Percentiles rank a stretch among this genome's conserved stretches.
Evolutionary conservation across 2,329 filamentous ascomycete species (phyloP).

Genomic region (Botrytis hyacinthi): DNA sequence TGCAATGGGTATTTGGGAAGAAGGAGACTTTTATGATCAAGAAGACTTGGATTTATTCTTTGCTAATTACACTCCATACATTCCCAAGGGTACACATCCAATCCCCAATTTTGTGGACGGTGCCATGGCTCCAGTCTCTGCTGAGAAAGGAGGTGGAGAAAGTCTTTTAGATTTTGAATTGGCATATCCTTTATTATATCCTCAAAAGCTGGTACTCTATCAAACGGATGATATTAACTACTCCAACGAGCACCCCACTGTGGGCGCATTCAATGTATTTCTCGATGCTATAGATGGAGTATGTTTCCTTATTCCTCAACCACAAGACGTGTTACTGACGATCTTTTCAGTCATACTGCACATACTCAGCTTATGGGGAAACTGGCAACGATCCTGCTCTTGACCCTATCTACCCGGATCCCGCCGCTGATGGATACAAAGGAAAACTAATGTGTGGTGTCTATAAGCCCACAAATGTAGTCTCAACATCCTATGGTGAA

Average conservation of each 20-base stretch:
- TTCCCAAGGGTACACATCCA: conserved; percentile 37
- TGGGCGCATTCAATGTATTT: conserved; percentile 18
- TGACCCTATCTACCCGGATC: conserved; percentile 52
- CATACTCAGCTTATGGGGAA: conserved; percentile 23
- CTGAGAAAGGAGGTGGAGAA: conserved; percentile 18
- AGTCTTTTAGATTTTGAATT: conserved; percentile 45
- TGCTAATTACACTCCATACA: conserved; percentile 43
- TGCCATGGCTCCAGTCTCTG: conserved; percentile 29
- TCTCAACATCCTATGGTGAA: conserved; percentile 53
- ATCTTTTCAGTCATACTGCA: conserved; percentile 22
- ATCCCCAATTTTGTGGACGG: conserved; percentile 39
- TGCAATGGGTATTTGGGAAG: conserved; percentile 53
- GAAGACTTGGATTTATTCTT: conserved; percentile 46
- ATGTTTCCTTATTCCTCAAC: background rate
- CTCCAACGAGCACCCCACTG: background rate
- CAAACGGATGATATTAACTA: conserved; percentile 40
- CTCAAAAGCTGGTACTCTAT: conserved; percentile 48
- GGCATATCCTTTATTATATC: conserved; percentile 48
- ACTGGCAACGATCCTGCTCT: conserved; percentile 30
- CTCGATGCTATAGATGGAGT: conserved; percentile 24
- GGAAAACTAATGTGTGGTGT: conserved; percentile 48
- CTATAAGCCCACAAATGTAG: conserved; percentile 42
- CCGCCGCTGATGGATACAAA: conserved; percentile 49
- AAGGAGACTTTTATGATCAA: conserved; percentile 42
- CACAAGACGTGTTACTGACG: background rate